These are phyloP conservation scores for Plasmodium ovale DNA, from an alignment of 169 alveolate species.

Conservation along the genomic window DNA sequence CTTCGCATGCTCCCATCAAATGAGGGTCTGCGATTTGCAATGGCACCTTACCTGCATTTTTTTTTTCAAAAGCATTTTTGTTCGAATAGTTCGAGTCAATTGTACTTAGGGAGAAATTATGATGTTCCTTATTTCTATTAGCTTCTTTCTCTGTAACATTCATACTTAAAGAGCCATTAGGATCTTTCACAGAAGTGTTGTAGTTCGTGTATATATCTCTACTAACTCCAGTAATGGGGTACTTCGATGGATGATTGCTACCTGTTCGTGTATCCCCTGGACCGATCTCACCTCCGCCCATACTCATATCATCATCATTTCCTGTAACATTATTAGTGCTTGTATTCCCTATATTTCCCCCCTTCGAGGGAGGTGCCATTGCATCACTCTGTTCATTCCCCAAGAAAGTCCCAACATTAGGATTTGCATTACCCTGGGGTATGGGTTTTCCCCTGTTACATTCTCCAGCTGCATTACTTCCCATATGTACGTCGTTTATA, in stretches of 20 bases:
- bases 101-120: conserved; percentile 39
- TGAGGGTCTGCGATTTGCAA: conserved; percentile 17
- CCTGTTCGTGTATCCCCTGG: too few species aligned
- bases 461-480: background rate
- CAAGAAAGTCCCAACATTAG: background rate
- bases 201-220: conserved; percentile 10
- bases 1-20: conserved; percentile 10
- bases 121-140: conserved; percentile 49
- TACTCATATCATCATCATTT: background rate
- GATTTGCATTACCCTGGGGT: background rate
- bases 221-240: conserved; percentile 4
- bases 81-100: conserved; percentile 45
- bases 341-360: too few species aligned
- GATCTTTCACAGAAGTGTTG: background rate
- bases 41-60: background rate
- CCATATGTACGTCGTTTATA: conserved; percentile 1
- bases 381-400: too few species aligned
- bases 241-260: conserved; percentile 3
- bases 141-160: conserved; percentile 34
- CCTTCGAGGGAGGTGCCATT: too few species aligned
- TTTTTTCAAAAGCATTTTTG: conserved; percentile 47
- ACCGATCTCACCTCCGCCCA: background rate
- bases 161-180: conserved; percentile 9
- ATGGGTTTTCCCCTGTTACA: background rate
- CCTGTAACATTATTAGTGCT: background rate